A percentile compares a stretch with the other conserved stretches of the same genome.
Evolutionary conservation across 495 filamentous ascomycete species (phyloP).

Genomic region (Immersiella caudata): DNA sequence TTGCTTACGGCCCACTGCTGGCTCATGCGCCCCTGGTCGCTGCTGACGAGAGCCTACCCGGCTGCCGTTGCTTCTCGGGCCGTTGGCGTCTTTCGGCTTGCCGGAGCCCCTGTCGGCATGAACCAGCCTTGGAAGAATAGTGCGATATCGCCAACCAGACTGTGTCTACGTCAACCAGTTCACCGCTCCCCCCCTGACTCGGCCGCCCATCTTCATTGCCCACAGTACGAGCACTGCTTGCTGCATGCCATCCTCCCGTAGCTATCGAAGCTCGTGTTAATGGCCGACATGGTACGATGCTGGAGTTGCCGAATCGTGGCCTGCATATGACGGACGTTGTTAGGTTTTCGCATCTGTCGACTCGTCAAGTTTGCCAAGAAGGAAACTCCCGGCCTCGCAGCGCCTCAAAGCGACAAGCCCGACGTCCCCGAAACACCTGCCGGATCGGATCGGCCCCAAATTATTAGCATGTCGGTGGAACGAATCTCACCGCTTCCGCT

Average conservation of each 20-base stretch:
- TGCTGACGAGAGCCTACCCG: not conserved
- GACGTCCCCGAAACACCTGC: not conserved
- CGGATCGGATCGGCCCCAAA: not conserved
- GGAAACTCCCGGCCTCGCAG: conserved; percentile 1
- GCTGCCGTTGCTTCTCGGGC: not conserved
- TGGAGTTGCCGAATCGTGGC: not conserved
- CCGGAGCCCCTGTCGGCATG: not conserved
- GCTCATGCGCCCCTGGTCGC: not conserved
- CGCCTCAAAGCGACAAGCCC: not conserved
- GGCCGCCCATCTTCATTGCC: not conserved
- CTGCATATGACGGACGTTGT: not conserved
- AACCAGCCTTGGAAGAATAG: not conserved
- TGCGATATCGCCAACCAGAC: not conserved
- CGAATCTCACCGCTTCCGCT: not conserved
- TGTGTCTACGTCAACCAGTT: not conserved
- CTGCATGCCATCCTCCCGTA: not conserved
- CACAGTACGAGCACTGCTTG: not conserved
- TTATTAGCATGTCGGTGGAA: not conserved
- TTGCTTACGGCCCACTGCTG: not conserved
- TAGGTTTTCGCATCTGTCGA: not conserved
- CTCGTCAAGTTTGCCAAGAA: conserved; percentile 5
- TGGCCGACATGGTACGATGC: not conserved
- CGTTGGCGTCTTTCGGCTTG: not conserved
- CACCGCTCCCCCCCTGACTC: not conserved
- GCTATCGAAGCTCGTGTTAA: not conserved